Evolutionary conservation across 257 asterid genomes (phyloP).

Genomic region (Cordia subcordata): DNA sequence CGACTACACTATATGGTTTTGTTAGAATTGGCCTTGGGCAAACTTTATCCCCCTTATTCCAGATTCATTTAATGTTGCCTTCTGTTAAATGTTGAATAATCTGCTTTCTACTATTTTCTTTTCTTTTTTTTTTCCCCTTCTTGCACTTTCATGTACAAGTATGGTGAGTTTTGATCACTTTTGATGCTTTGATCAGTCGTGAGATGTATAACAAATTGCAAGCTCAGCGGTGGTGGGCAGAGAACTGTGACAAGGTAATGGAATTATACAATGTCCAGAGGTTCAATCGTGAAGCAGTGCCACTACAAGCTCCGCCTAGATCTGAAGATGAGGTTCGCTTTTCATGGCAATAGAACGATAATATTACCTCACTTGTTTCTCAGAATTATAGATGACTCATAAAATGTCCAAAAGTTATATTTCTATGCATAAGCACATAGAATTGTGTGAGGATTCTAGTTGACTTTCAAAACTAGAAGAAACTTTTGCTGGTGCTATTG

Average conservation of each 20-base stretch:
- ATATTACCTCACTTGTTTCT: not conserved
- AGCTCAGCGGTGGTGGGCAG: slow-evolving; percentile 96
- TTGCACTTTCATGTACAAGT: not conserved
- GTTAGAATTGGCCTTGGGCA: too few relatives aligned
- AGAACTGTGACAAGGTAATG: slow-evolving; percentile 78
- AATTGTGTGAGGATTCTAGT: too few relatives aligned
- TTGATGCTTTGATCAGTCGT: slow-evolving; percentile 51
- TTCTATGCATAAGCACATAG: too few relatives aligned
- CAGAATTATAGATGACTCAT: not conserved
- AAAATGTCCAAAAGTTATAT: too few relatives aligned
- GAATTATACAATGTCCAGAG: slow-evolving; percentile 84
- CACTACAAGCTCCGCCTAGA: slow-evolving; percentile 54
- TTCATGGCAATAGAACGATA: not conserved
- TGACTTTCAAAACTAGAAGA: too few relatives aligned
- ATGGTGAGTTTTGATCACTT: slow-evolving; percentile 15
- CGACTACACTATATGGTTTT: too few relatives aligned
- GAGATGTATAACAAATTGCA: slow-evolving; percentile 87
- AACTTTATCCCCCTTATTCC: too few relatives aligned
- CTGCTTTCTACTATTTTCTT: not conserved
- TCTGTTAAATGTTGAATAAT: not conserved
- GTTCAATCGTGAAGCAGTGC: slow-evolving; percentile 52
- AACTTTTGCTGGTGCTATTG: too few relatives aligned
- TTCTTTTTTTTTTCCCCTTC: not conserved
- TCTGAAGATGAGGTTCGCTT: slow-evolving; percentile 73
- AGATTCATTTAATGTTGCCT: too few relatives aligned